Percentiles rank a stretch among this genome's conserved stretches.
Conservation (phyloP, 2,329 filamentous ascomycete species). For the Fusarium virguliforme region DNA sequence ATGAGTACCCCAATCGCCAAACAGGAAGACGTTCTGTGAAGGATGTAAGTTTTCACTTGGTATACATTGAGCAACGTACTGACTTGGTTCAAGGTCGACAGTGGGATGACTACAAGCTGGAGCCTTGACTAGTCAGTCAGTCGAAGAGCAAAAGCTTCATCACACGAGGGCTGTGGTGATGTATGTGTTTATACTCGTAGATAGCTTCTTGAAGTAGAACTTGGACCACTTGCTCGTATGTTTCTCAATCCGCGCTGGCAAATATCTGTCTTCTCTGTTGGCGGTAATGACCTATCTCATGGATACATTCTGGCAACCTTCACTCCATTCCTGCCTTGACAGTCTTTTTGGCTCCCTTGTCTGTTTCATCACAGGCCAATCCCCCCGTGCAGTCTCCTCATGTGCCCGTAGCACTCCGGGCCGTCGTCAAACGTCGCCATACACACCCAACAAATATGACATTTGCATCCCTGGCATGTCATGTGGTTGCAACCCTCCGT, state of each 20-base stretch:
- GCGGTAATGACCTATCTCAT: too few relatives aligned
- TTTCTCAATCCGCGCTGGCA: too few relatives aligned
- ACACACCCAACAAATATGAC: constrained; percentile 5
- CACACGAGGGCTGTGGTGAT: neutral
- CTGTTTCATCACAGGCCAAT: neutral
- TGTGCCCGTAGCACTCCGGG: neutral
- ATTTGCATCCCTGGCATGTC: neutral
- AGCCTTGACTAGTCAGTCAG: neutral
- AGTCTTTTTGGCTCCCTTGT: too few relatives aligned
- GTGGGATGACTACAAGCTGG: constrained; percentile 19
- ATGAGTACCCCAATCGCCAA: constrained; percentile 62
- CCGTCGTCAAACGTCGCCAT: neutral
- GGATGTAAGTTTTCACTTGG: neutral
- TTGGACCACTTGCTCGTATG: too few relatives aligned
- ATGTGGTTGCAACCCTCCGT: neutral
- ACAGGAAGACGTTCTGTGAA: constrained; percentile 47
- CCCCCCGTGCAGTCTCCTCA: neutral
- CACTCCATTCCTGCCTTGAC: too few relatives aligned
- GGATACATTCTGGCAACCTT: too few relatives aligned
- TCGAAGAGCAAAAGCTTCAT: neutral
- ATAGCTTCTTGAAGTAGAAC: too few relatives aligned
- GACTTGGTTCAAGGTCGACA: neutral
- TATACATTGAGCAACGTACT: neutral
- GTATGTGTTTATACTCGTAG: too few relatives aligned
- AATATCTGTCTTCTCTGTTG: too few relatives aligned